phyloP scores from a whole-genome alignment of 1,284 basidiomycete genomes.

The Irpex lacteus region DNA sequence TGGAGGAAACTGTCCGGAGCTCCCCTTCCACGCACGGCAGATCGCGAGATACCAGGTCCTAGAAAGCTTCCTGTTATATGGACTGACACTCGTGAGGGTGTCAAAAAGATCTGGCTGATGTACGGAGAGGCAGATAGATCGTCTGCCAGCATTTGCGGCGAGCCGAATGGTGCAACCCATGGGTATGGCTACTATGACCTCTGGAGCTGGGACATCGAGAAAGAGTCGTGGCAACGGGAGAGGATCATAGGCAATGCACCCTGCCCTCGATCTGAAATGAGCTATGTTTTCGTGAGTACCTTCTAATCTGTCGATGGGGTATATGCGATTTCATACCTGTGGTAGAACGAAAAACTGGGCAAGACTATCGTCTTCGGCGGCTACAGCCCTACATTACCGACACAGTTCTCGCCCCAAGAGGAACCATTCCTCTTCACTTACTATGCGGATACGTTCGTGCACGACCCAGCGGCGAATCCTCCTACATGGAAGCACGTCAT shows the following conservation, averaged over 20 bases:
- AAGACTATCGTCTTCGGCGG: conserved; percentile 39
- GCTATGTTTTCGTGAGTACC: conserved; percentile 32
- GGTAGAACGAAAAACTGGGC: conserved; percentile 35
- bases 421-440: conserved; percentile 31
- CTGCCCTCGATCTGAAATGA: conserved; percentile 36
- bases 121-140: conserved; percentile 35
- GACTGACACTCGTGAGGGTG: conserved; percentile 21
- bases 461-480: conserved; percentile 18
- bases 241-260: conserved; percentile 36
- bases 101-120: conserved; percentile 31
- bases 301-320: neutral
- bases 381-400: conserved; percentile 33
- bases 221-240: conserved; percentile 35
- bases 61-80: conserved; percentile 32
- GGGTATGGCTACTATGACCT: conserved; percentile 36
- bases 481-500: conserved; percentile 30
- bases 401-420: conserved; percentile 16
- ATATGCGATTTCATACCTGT: neutral
- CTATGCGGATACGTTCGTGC: conserved; percentile 36
- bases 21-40: conserved; percentile 1
- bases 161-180: conserved; percentile 24
- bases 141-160: conserved; percentile 20
- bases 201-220: conserved; percentile 38
- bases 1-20: conserved; percentile 24
- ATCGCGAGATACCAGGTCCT: conserved; percentile 23